These are phyloP conservation scores for Delitschia confertaspora DNA, from an alignment of 495 filamentous ascomycete genomes.

Conservation along the genomic window DNA sequence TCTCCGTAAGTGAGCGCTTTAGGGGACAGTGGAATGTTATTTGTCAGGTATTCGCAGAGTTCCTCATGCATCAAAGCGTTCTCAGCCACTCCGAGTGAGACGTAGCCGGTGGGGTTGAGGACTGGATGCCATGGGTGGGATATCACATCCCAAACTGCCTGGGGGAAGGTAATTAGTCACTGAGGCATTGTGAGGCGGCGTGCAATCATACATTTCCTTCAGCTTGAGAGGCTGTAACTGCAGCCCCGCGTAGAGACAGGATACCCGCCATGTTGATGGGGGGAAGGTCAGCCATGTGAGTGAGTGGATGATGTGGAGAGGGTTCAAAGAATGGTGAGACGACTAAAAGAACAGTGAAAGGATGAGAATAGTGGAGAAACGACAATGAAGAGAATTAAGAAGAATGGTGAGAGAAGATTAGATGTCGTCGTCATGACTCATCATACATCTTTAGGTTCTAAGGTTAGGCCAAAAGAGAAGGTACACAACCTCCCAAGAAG, in stretches of 20 bases:
- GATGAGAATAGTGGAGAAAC: no score
- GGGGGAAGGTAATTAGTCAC: background rate
- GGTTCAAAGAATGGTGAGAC: no score
- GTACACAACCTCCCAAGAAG: no score
- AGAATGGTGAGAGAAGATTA: background rate
- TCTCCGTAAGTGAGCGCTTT: slow-evolving; percentile 25
- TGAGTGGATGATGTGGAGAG: no score
- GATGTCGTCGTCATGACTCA: no score
- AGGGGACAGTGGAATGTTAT: slow-evolving; percentile 1
- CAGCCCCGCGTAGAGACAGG: background rate
- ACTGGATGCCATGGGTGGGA: slow-evolving; percentile 6
- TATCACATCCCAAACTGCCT: slow-evolving; percentile 3
- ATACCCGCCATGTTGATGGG: background rate
- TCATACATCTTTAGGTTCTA: no score
- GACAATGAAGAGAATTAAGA: no score
- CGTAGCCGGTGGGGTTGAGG: slow-evolving; percentile 3
- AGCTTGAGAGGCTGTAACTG: background rate
- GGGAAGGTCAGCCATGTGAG: no score
- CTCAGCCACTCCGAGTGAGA: slow-evolving; percentile 13
- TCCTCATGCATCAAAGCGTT: slow-evolving; percentile 14
- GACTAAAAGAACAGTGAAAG: no score
- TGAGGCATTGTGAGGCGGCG: background rate
- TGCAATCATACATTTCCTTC: background rate
- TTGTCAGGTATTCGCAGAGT: slow-evolving; percentile 7
- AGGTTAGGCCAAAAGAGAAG: no score